Evolutionary conservation across 768 basidiomycete species (phyloP).

Genomic region (Russula ochroleuca): DNA sequence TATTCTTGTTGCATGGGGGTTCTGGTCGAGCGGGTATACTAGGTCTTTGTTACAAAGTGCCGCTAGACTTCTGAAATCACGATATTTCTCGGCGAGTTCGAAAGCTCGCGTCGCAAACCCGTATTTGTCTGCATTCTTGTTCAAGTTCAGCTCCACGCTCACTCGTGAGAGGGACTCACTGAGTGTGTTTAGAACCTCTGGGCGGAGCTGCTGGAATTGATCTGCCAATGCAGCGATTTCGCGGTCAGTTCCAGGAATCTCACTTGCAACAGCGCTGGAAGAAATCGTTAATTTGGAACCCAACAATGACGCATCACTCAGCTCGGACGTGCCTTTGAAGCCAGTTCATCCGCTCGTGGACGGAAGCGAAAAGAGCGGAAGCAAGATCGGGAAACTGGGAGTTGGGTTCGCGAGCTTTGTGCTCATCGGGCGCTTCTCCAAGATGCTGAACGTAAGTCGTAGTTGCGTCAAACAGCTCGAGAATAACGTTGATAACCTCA

Average conservation of each 20-base stretch:
- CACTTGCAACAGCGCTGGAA: slow-evolving; percentile 43
- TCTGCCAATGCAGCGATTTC: slow-evolving; percentile 60
- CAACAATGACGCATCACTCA: neutral
- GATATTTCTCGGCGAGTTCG: slow-evolving; percentile 77
- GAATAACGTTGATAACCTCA: slow-evolving; percentile 59
- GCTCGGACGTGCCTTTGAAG: slow-evolving; percentile 46
- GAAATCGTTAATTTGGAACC: slow-evolving; percentile 1
- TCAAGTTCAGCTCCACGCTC: neutral
- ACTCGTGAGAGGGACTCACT: slow-evolving; percentile 45
- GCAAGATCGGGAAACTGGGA: slow-evolving; percentile 64
- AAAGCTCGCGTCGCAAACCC: slow-evolving; percentile 71
- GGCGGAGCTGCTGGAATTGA: slow-evolving; percentile 65
- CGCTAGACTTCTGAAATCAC: slow-evolving; percentile 82
- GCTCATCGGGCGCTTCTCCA: slow-evolving; percentile 33
- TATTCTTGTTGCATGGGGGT: slow-evolving; percentile 59
- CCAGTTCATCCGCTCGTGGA: slow-evolving; percentile 68
- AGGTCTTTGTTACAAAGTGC: slow-evolving; percentile 70
- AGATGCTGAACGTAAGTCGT: slow-evolving; percentile 45
- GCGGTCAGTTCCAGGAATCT: slow-evolving; percentile 47
- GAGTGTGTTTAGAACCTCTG: slow-evolving; percentile 73
- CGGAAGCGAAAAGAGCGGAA: slow-evolving; percentile 55
- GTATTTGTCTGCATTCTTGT: slow-evolving; percentile 48
- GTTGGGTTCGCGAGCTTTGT: slow-evolving; percentile 38
- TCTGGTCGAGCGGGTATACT: slow-evolving; percentile 59
- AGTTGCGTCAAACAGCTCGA: slow-evolving; percentile 66